Percentiles rank a stretch among this genome's conserved stretches.
These are phyloP conservation scores for Cymbopogon flexuosus DNA, from an alignment of 202 grass and related monocot genomes.

Conservation along the genomic window DNA sequence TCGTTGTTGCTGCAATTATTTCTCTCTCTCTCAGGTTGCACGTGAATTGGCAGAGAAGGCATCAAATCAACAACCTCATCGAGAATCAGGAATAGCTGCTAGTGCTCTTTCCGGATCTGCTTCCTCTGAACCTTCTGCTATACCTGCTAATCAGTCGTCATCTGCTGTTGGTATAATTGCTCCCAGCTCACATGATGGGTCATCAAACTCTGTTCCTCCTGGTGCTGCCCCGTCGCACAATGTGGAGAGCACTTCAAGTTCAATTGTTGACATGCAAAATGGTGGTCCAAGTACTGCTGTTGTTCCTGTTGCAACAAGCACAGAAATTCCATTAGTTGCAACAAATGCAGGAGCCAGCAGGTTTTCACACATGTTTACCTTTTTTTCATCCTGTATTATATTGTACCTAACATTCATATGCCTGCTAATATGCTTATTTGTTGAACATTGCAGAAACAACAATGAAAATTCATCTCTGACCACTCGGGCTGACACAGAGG, in stretches of 20 bases:
- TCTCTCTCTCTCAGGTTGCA: slow-evolving; percentile 61
- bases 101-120: slow-evolving; percentile 38
- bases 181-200: slow-evolving; percentile 30
- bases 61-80: slow-evolving; percentile 38
- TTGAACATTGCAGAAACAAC: slow-evolving; percentile 48
- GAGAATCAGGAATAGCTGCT: slow-evolving; percentile 33
- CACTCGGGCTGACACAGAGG: slow-evolving; percentile 31
- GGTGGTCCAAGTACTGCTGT: slow-evolving; percentile 32
- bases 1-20: slow-evolving; percentile 6
- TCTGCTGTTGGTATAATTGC: slow-evolving; percentile 32
- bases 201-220: slow-evolving; percentile 33
- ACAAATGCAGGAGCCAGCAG: slow-evolving; percentile 35
- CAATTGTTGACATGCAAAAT: slow-evolving; percentile 31
- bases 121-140: slow-evolving; percentile 35
- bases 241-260: slow-evolving; percentile 32
- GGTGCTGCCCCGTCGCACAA: slow-evolving; percentile 9
- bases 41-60: slow-evolving; percentile 74
- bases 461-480: slow-evolving; percentile 41
- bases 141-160: slow-evolving; percentile 40
- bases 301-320: slow-evolving; percentile 33
- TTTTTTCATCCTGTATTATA: slow-evolving; percentile 2
- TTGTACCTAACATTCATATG: background rate
- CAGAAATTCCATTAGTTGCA: slow-evolving; percentile 25
- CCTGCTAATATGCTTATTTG: background rate
- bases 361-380: slow-evolving; percentile 11